A percentile compares a stretch with the other conserved stretches of the same genome.
Conservation (phyloP, 2,329 filamentous ascomycete genomes). For the Claviceps sorghi region DNA sequence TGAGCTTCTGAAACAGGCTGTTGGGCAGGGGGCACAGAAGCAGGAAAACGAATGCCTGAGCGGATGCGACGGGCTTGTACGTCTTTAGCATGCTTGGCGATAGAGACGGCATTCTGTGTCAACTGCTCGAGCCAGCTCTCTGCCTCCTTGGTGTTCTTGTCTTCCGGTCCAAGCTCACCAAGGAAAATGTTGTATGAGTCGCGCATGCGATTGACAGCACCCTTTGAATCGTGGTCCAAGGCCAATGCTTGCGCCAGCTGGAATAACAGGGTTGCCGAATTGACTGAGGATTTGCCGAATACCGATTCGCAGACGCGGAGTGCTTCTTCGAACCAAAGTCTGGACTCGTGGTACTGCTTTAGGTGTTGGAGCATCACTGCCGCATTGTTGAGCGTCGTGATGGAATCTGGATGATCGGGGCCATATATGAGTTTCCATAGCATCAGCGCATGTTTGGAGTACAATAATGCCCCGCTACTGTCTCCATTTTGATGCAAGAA, state of each 20-base stretch:
- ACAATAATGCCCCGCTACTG: slow-evolving; percentile 72
- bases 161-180: slow-evolving; percentile 67
- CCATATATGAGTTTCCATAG: slow-evolving; percentile 98
- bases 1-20: slow-evolving; percentile 18
- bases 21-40: slow-evolving; percentile 14
- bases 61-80: slow-evolving; percentile 60
- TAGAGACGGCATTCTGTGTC: slow-evolving; percentile 85
- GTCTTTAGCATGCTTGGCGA: slow-evolving; percentile 88
- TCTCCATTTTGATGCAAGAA: slow-evolving; percentile 90
- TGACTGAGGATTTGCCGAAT: slow-evolving; percentile 79
- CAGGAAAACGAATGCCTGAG: slow-evolving; percentile 52
- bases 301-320: slow-evolving; percentile 78
- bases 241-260: slow-evolving; percentile 92
- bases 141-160: slow-evolving; percentile 96
- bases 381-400: slow-evolving; percentile 97
- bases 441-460: slow-evolving; percentile 82
- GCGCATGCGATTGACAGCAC: slow-evolving; percentile 81
- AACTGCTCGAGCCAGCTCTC: slow-evolving; percentile 94
- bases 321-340: slow-evolving; percentile 92
- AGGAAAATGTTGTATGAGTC: slow-evolving; percentile 96
- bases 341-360: slow-evolving; percentile 87
- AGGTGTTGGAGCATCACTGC: slow-evolving; percentile 96
- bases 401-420: slow-evolving; percentile 83
- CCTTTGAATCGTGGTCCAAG: slow-evolving; percentile 89
- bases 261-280: slow-evolving; percentile 89